Evolutionary conservation across 2,329 filamentous ascomycete species (phyloP), one percentile per base, ranked within the genome.

Genomic region (Hirsutella minnesotensis): DNA sequence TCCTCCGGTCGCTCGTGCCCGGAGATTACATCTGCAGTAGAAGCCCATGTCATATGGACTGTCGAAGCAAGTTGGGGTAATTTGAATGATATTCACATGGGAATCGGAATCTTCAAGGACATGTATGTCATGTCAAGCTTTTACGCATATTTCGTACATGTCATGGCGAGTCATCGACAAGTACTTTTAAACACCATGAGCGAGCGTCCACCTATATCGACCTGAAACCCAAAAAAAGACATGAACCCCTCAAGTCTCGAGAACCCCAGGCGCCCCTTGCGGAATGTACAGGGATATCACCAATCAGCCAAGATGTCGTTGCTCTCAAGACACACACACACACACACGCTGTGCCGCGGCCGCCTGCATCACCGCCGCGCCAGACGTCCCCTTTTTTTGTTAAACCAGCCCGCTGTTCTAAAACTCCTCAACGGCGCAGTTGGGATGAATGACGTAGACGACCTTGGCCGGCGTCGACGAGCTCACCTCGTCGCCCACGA

Each of bases 391-490:
- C 12, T 31, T n/a, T 5, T 12, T 13, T 31, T 29, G 30, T n/a
- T 13, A 27, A 22, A 24, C 20, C 21, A 16, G 16, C 18, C 22
- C 5, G 8, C 8, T n/a, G 37, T 35, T 38, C 57, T 54, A 73
- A 38, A 63, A 61, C 47, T 79, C 75, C 49, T 95, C 89, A 9
- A 94, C 72, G 0, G 85, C 86, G 58, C 86, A 94, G 65, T 96
- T 96, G 45, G 92, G 92, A 66, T 98, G 92, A 51, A 98, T 59
- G 21, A 95, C 84, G 59, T 95, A 98, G 41, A 92, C 75, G 4
- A 84, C 69, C 15, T 53, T 43, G 2, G 53, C 51, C 1, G 53
- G 46, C 10, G 63, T 54, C 15, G 66, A 60, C 19, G 71, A 65
- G 38, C 61, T 59, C 35, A 63, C 65, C 49, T 73, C 57, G 56